These are phyloP conservation scores for Pestalotiopsis sp. DNA, from an alignment of 2,329 filamentous ascomycete species.

Conservation along the genomic window DNA sequence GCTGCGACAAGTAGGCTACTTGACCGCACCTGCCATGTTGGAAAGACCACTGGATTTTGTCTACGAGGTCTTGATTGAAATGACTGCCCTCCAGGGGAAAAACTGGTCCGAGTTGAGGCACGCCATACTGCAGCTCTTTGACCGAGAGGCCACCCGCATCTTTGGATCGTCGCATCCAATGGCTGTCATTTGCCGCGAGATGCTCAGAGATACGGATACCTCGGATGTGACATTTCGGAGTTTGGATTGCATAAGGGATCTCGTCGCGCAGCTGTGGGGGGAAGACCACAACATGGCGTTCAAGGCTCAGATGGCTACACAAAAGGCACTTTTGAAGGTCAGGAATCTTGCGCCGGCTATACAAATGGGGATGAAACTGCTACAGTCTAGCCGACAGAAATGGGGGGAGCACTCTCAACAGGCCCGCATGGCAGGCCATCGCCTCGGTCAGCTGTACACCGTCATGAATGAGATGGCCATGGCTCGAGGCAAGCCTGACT, in stretches of 20 bases:
- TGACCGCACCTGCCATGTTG: conserved; percentile 1
- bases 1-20: not conserved
- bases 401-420: conserved; percentile 3
- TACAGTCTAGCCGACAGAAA: not conserved
- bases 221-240: not conserved
- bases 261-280: not conserved
- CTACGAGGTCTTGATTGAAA: not conserved
- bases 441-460: not conserved
- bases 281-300: not conserved
- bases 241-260: not conserved
- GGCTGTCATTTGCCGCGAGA: conserved; percentile 7
- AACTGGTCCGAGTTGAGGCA: not conserved
- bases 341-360: not conserved
- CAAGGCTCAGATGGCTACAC: not conserved
- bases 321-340: not conserved
- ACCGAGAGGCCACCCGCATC: conserved; percentile 3
- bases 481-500: not conserved
- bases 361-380: not conserved
- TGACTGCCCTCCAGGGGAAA: not conserved
- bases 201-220: not conserved
- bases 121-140: not conserved
- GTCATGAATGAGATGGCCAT: not conserved
- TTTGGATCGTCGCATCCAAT: not conserved
- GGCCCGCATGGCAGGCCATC: not conserved
- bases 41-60: conserved; percentile 5